These are phyloP conservation scores for Mimosa pudica DNA, from an alignment of 306 rosid species.

Conservation along the genomic window DNA sequence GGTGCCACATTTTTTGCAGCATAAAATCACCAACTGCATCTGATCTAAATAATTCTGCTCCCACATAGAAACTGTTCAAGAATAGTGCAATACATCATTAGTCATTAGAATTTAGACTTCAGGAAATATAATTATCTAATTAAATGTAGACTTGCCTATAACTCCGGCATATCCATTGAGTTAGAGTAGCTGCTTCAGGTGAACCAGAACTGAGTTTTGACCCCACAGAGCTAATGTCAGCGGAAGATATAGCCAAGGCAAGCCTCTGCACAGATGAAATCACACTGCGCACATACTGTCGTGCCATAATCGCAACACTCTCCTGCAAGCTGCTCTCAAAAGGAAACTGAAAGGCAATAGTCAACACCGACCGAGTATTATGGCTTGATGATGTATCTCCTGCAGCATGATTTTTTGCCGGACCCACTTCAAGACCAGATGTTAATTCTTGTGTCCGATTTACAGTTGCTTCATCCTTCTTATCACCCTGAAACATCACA, in stretches of 20 bases:
- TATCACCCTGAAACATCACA: conserved; percentile 58
- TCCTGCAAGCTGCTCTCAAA: conserved; percentile 81
- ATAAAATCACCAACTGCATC: conserved; percentile 66
- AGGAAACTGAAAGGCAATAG: conserved; percentile 96
- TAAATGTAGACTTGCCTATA: conserved; percentile 57
- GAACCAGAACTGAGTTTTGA: conserved; percentile 79
- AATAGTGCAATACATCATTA: not conserved
- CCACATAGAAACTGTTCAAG: conserved; percentile 64
- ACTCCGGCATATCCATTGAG: conserved; percentile 95
- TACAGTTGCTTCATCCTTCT: conserved; percentile 57
- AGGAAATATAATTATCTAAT: not conserved
- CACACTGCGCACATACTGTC: conserved; percentile 83
- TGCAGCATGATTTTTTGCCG: conserved; percentile 48
- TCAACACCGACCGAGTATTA: conserved; percentile 77
- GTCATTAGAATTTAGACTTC: not conserved
- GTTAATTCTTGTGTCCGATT: conserved; percentile 86
- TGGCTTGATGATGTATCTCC: conserved; percentile 61
- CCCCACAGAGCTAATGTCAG: conserved; percentile 65
- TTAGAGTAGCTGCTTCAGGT: conserved; percentile 85
- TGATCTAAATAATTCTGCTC: conserved; percentile 64
- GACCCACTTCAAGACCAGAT: conserved; percentile 85
- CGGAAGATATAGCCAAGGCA: conserved; percentile 92
- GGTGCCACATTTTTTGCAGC: conserved; percentile 85
- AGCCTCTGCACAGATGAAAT: conserved; percentile 94
- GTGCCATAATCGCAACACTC: conserved; percentile 83